Percentiles rank a stretch among this genome's conserved stretches.
Evolutionary conservation across 495 filamentous ascomycete species (phyloP).

Genomic region (Xylaria curta): DNA sequence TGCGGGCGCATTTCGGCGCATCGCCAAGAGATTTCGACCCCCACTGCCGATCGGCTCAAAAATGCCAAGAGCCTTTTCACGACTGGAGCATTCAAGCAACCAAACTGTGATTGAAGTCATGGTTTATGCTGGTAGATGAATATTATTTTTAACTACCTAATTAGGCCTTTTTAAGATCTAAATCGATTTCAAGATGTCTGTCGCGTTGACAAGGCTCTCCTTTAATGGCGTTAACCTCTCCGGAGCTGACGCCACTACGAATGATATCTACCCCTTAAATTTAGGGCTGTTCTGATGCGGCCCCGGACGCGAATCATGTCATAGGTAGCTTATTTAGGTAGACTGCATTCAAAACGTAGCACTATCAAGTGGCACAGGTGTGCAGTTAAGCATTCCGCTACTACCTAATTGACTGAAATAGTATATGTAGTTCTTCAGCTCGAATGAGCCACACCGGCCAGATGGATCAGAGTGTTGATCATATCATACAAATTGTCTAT

Average conservation of each 20-base stretch:
- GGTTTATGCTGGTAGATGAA: neutral
- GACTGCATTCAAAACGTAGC: neutral
- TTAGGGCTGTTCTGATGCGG: neutral
- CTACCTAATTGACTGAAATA: neutral
- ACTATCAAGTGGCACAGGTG: neutral
- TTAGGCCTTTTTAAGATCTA: neutral
- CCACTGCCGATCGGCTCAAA: neutral
- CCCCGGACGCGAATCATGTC: conserved; percentile 13
- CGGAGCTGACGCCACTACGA: conserved; percentile 3
- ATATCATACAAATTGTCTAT: neutral
- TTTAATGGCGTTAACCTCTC: neutral
- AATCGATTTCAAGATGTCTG: neutral
- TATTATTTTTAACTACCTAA: neutral
- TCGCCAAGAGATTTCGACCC: neutral
- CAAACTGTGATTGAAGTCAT: neutral
- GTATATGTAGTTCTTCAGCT: neutral
- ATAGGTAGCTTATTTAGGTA: neutral
- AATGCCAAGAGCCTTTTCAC: neutral
- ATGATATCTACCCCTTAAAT: conserved; percentile 12
- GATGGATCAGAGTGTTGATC: neutral
- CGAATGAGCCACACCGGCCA: neutral
- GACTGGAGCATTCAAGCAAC: neutral
- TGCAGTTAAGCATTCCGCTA: neutral
- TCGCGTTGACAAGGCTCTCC: neutral
- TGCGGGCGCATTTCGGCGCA: conserved; percentile 8